Evolutionary conservation across 139 green algal genomes (phyloP).

Genomic region (Trebouxia sp.): DNA sequence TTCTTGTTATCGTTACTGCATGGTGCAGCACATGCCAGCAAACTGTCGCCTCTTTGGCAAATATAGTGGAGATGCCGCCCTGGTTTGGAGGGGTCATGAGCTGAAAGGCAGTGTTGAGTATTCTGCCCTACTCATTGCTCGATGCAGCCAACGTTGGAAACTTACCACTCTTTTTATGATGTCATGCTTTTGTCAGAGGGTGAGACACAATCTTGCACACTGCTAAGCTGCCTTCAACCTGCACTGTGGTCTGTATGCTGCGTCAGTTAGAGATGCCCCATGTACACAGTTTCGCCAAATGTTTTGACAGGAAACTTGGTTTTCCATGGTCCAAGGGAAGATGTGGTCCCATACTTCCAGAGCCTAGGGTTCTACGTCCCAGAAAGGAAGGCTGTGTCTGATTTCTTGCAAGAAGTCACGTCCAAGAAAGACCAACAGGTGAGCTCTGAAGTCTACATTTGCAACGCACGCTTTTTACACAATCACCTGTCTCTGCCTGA

Average conservation of each 20-base stretch:
- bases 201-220: no score
- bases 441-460: no score
- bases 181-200: slow-evolving; percentile 63
- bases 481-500: no score
- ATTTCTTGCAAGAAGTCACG: slow-evolving; percentile 81
- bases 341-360: slow-evolving; percentile 69
- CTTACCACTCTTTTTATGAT: slow-evolving; percentile 67
- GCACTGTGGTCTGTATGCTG: no score
- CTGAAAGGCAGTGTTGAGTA: no score
- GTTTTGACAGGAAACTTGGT: slow-evolving; percentile 44
- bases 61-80: no score
- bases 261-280: no score
- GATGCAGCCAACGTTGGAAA: slow-evolving; percentile 52
- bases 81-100: no score
- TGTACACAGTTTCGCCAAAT: neutral
- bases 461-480: no score
- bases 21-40: no score
- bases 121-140: slow-evolving; percentile 47
- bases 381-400: slow-evolving; percentile 57
- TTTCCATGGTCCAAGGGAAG: slow-evolving; percentile 55
- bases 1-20: no score
- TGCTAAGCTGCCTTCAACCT: neutral
- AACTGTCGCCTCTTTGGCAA: no score
- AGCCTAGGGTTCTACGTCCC: slow-evolving; percentile 58
- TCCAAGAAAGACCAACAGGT: slow-evolving; percentile 46